These are phyloP conservation scores for Rhizopogon roseolus DNA, from an alignment of 768 basidiomycete genomes.

Conservation along the genomic window DNA sequence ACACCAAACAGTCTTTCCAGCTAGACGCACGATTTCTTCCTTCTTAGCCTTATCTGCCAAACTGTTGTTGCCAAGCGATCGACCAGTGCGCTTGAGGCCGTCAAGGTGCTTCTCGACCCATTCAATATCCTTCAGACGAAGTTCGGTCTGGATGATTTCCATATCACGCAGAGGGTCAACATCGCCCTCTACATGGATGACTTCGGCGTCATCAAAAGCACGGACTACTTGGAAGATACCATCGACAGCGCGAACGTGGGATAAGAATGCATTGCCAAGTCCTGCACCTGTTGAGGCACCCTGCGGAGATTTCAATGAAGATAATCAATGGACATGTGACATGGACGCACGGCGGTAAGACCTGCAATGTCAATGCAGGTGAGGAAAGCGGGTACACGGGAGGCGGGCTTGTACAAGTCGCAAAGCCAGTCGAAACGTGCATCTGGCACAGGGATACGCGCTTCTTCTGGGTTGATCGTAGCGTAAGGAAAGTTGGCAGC, in stretches of 20 bases:
- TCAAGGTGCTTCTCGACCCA: conserved; percentile 96
- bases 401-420: conserved; percentile 83
- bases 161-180: conserved; percentile 95
- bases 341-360: conserved; percentile 72
- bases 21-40: conserved; percentile 81
- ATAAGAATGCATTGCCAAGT: conserved; percentile 95
- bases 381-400: conserved; percentile 87
- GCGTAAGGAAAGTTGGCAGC: conserved; percentile 98
- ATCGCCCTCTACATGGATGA: conserved; percentile 98
- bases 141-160: conserved; percentile 93
- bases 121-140: conserved; percentile 95
- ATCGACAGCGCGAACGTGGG: conserved; percentile 96
- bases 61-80: conserved; percentile 67
- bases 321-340: neutral
- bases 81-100: conserved; percentile 63
- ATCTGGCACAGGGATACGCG: conserved; percentile 95
- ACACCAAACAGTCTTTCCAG: neutral
- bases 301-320: conserved; percentile 30
- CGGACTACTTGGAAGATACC: conserved; percentile 99
- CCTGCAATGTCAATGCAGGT: conserved; percentile 99
- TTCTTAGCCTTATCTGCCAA: conserved; percentile 94
- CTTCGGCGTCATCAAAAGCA: conserved; percentile 98
- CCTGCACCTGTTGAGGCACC: conserved; percentile 98
- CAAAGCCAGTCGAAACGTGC: conserved; percentile 92
- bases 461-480: conserved; percentile 91